Percentiles rank a stretch among this genome's conserved stretches.
phyloP scores from a whole-genome alignment of 2,329 filamentous ascomycete species.

The Corynespora cassiicola region DNA sequence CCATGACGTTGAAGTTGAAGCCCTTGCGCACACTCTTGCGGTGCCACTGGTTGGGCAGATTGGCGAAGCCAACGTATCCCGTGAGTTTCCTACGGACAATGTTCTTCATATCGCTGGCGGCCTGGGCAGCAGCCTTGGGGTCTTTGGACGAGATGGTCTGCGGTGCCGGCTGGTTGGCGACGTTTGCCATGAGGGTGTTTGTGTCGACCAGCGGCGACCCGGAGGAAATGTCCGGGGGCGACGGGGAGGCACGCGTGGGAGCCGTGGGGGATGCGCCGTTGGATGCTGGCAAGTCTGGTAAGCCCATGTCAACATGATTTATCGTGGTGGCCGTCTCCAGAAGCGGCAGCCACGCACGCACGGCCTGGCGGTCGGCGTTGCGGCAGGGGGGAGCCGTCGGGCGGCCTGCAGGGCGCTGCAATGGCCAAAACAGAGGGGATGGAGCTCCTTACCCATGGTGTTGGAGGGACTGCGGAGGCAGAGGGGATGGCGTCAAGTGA shows the following conservation, averaged over 20 bases:
- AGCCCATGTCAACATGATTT: slow-evolving; percentile 28
- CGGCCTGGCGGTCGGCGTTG: slow-evolving; percentile 1
- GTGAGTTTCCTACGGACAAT: slow-evolving; percentile 98
- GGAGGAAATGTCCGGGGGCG: slow-evolving; percentile 53
- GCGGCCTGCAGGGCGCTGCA: slow-evolving; percentile 10
- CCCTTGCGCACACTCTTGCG: slow-evolving; percentile 99
- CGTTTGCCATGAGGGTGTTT: slow-evolving; percentile 62
- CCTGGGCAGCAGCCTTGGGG: slow-evolving; percentile 62
- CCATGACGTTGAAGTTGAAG: slow-evolving; percentile 99
- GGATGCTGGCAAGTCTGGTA: slow-evolving; percentile 46
- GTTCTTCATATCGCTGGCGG: slow-evolving; percentile 73
- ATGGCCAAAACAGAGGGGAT: slow-evolving; percentile 10
- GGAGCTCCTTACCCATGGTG: slow-evolving; percentile 47
- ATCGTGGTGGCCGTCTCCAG: slow-evolving; percentile 8
- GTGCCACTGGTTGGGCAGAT: slow-evolving; percentile 99
- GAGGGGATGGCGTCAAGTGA: slow-evolving; percentile 37
- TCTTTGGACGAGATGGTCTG: slow-evolving; percentile 71
- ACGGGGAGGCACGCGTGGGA: slow-evolving; percentile 55
- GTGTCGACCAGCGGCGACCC: slow-evolving; percentile 65
- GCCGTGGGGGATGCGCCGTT: slow-evolving; percentile 53
- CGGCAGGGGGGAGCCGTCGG: background rate
- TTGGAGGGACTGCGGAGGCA: slow-evolving; percentile 35
- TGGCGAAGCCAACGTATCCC: slow-evolving; percentile 98
- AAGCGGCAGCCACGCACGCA: too few species aligned
- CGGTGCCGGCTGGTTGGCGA: slow-evolving; percentile 47